Evolutionary conservation across 345 rosid species (phyloP).

Genomic region (Rhodomyrtus tomentosa): DNA sequence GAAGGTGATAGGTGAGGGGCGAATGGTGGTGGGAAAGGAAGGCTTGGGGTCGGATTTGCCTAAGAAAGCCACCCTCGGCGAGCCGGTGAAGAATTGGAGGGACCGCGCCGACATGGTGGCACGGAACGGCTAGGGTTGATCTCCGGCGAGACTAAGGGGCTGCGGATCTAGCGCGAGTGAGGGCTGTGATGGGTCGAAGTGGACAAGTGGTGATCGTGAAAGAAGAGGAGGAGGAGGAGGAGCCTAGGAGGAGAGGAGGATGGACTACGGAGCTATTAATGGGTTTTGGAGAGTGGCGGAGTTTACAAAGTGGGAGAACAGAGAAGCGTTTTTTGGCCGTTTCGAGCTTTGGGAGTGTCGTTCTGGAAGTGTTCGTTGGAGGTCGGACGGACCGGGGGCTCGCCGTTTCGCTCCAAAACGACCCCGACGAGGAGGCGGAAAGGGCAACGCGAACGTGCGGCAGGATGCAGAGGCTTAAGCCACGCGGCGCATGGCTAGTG

Average conservation of each 20-base stretch:
- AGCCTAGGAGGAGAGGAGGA: background rate
- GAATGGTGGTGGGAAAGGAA: slow-evolving; percentile 20
- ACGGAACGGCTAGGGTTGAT: background rate
- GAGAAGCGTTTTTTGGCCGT: slow-evolving; percentile 10
- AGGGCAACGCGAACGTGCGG: background rate
- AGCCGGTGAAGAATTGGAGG: slow-evolving; percentile 41
- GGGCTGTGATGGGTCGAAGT: background rate
- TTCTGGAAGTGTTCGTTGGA: background rate
- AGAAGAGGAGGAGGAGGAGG: background rate
- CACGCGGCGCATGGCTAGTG: background rate
- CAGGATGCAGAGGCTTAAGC: background rate
- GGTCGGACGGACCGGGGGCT: background rate
- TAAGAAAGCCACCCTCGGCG: slow-evolving; percentile 21
- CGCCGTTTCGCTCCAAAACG: background rate
- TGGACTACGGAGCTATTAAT: background rate
- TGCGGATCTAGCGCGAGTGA: background rate
- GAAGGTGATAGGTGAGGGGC: slow-evolving; percentile 7
- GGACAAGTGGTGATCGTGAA: background rate
- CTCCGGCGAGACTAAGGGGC: background rate
- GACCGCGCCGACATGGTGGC: slow-evolving; percentile 64
- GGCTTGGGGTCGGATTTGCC: slow-evolving; percentile 14
- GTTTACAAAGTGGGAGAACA: slow-evolving; percentile 9
- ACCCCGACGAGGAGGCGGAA: background rate
- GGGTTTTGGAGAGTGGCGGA: slow-evolving; percentile 22
- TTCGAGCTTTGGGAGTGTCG: background rate